Percentiles rank a stretch among this genome's conserved stretches.
These are phyloP conservation scores for Macaranga tanarius DNA, from an alignment of 441 rosid species.

Conservation along the genomic window DNA sequence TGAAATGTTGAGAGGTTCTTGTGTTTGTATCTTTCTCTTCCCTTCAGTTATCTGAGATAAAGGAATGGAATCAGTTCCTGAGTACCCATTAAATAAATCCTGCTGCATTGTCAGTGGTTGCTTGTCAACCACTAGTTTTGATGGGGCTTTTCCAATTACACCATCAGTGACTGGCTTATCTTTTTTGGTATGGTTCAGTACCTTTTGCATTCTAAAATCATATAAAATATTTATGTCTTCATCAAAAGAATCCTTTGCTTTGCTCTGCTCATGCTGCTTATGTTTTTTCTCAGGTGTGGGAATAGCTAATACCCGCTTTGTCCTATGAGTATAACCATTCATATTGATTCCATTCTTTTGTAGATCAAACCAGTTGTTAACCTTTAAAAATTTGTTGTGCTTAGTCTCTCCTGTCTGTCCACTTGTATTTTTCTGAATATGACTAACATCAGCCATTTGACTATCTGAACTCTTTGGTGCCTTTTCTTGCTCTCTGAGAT, in stretches of 20 bases:
- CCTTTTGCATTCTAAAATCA: background rate
- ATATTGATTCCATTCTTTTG: slow-evolving; percentile 31
- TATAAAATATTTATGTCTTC: background rate
- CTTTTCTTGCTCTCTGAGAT: slow-evolving; percentile 34
- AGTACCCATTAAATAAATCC: slow-evolving; percentile 15
- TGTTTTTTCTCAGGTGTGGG: slow-evolving; percentile 6
- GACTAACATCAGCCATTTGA: slow-evolving; percentile 22
- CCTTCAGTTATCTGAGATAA: slow-evolving; percentile 1
- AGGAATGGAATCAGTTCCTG: background rate
- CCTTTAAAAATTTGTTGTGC: slow-evolving; percentile 36
- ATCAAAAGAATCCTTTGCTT: background rate
- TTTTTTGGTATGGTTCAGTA: background rate
- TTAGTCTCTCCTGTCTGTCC: slow-evolving; percentile 18
- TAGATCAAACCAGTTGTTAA: slow-evolving; percentile 47
- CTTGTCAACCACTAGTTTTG: background rate
- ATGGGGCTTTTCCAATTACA: background rate
- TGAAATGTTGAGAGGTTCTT: background rate
- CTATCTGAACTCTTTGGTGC: slow-evolving; percentile 11
- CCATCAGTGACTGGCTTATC: background rate
- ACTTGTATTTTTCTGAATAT: slow-evolving; percentile 22
- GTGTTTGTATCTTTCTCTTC: background rate
- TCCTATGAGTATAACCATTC: slow-evolving; percentile 29
- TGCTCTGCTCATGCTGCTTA: background rate
- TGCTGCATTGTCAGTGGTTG: background rate
- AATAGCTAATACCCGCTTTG: slow-evolving; percentile 14